Evolutionary conservation across 345 rosid species (phyloP).

Genomic region (Syzygium grande): DNA sequence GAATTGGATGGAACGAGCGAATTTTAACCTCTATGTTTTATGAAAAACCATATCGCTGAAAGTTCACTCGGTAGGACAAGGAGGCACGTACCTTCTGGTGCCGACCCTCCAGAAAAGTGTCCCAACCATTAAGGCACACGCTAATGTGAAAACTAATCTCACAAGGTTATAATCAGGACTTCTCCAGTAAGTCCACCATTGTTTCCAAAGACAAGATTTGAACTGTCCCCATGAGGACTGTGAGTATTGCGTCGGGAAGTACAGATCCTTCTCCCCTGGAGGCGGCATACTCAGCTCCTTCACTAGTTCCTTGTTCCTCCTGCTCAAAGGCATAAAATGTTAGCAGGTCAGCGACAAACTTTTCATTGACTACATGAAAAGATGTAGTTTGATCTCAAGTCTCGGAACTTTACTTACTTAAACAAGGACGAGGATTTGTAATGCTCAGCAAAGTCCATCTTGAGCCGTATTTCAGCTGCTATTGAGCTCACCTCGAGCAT

Average conservation of each 20-base stretch:
- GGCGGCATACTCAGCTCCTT: constrained; percentile 21
- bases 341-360: background rate
- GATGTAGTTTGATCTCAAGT: background rate
- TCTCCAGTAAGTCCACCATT: constrained; percentile 36
- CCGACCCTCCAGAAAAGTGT: constrained; percentile 31
- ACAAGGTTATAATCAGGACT: constrained; percentile 38
- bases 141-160: constrained; percentile 18
- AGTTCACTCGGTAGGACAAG: background rate
- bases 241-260: constrained; percentile 17
- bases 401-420: constrained; percentile 38
- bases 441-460: constrained; percentile 64
- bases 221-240: constrained; percentile 28
- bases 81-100: constrained; percentile 3
- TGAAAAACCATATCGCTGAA: background rate
- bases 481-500: constrained; percentile 89
- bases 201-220: constrained; percentile 38
- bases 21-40: background rate
- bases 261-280: constrained; percentile 20
- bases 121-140: constrained; percentile 20
- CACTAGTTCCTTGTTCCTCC: constrained; percentile 22
- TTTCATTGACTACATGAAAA: background rate
- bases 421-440: constrained; percentile 45
- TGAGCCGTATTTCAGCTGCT: constrained; percentile 53
- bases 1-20: background rate
- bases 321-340: background rate